A percentile compares a stretch with the other conserved stretches of the same genome.
These are phyloP conservation scores for Tubosaeta sp. DNA, from an alignment of 768 basidiomycete species.

Conservation along the genomic window DNA sequence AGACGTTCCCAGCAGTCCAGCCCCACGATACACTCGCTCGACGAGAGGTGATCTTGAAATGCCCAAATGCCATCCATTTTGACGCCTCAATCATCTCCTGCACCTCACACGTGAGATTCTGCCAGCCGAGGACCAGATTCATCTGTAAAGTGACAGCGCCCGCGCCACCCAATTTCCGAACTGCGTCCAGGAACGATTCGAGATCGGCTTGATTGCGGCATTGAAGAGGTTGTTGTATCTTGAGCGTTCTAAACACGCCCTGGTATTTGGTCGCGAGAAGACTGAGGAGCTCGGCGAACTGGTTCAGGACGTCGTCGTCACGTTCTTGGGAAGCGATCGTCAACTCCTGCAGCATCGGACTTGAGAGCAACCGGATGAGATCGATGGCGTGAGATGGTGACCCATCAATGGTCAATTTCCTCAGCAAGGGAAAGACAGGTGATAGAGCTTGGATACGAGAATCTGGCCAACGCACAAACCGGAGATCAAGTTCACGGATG, in stretches of 20 bases:
- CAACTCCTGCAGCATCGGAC: conserved; percentile 15
- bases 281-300: conserved; percentile 13
- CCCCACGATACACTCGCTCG: conserved; percentile 10
- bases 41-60: conserved; percentile 14
- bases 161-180: conserved; percentile 11
- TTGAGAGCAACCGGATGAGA: conserved; percentile 19
- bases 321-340: conserved; percentile 18
- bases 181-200: conserved; percentile 14
- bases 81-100: conserved; percentile 19
- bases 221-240: conserved; percentile 15
- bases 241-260: conserved; percentile 17
- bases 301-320: conserved; percentile 2
- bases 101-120: conserved; percentile 15
- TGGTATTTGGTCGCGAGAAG: conserved; percentile 23
- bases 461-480: conserved; percentile 22
- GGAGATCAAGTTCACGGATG: conserved; percentile 21
- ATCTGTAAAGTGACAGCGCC: conserved; percentile 10
- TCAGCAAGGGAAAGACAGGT: conserved; percentile 21
- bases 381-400: conserved; percentile 18
- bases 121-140: conserved; percentile 17
- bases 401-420: conserved; percentile 19
- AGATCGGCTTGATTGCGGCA: conserved; percentile 15
- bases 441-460: conserved; percentile 11
- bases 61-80: conserved; percentile 12
- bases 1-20: conserved; percentile 9